phyloP scores from a whole-genome alignment of 345 rosid species.

The Moringa oleifera region DNA sequence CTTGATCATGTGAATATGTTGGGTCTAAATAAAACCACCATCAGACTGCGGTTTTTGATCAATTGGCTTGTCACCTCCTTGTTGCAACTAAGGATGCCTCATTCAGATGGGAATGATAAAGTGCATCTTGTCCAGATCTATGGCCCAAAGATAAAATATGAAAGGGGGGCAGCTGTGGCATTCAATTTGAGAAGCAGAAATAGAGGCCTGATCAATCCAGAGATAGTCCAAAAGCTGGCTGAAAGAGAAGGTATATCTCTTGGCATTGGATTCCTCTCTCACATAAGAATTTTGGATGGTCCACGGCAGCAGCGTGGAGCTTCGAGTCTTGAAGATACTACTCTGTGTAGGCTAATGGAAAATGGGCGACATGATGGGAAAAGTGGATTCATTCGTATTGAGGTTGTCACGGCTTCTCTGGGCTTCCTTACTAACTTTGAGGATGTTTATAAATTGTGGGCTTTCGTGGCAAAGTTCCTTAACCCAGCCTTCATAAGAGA shows the following conservation, averaged over 20 bases:
- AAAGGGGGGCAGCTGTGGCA: slow-evolving; percentile 94
- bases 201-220: slow-evolving; percentile 79
- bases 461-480: slow-evolving; percentile 84
- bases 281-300: slow-evolving; percentile 61
- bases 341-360: slow-evolving; percentile 67
- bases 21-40: slow-evolving; percentile 93
- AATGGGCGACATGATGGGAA: slow-evolving; percentile 52
- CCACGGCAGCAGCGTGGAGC: slow-evolving; percentile 38
- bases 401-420: slow-evolving; percentile 93
- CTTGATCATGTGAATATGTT: slow-evolving; percentile 88
- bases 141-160: slow-evolving; percentile 96
- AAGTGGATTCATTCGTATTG: slow-evolving; percentile 64
- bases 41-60: slow-evolving; percentile 71
- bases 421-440: slow-evolving; percentile 95
- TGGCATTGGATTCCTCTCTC: slow-evolving; percentile 89
- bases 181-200: slow-evolving; percentile 74
- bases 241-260: slow-evolving; percentile 88
- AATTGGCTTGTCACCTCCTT: slow-evolving; percentile 98
- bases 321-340: slow-evolving; percentile 43
- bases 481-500: slow-evolving; percentile 63
- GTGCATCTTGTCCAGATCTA: slow-evolving; percentile 81
- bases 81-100: slow-evolving; percentile 71
- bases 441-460: slow-evolving; percentile 93
- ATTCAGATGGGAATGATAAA: slow-evolving; percentile 46
- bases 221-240: slow-evolving; percentile 83